Evolutionary conservation across 805 yeast genomes (phyloP).

Genomic region (Cyberlindnera mrakii): DNA sequence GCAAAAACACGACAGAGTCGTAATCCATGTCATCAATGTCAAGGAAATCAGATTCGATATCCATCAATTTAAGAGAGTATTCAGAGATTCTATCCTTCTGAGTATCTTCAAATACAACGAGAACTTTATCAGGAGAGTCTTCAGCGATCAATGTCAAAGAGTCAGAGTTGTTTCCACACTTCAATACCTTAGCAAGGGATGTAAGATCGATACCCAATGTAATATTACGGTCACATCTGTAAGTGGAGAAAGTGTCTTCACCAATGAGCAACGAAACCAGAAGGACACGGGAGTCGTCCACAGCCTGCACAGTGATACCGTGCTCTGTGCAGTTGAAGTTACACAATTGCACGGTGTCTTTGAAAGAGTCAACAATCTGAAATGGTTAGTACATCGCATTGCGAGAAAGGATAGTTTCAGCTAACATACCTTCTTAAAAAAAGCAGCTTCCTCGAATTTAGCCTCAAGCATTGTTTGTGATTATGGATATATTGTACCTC

Average conservation of each 20-base stretch:
- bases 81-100: constrained; percentile 88
- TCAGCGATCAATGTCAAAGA: constrained; percentile 85
- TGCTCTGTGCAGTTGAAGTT: constrained; percentile 95
- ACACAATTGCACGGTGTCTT: constrained; percentile 91
- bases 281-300: constrained; percentile 93
- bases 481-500: constrained; percentile 1
- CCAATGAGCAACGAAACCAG: constrained; percentile 85
- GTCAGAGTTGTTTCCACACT: constrained; percentile 88
- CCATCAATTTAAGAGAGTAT: constrained; percentile 88
- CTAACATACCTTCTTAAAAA: constrained; percentile 58
- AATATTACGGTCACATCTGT: constrained; percentile 91
- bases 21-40: constrained; percentile 92
- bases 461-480: constrained; percentile 82
- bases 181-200: constrained; percentile 81
- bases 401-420: constrained; percentile 24
- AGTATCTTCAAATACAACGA: constrained; percentile 85
- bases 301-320: constrained; percentile 95
- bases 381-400: constrained; percentile 5
- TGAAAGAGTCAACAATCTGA: constrained; percentile 82
- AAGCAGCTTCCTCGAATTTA: constrained; percentile 86
- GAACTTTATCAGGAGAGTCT: constrained; percentile 73
- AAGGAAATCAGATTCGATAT: constrained; percentile 90
- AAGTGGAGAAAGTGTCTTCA: constrained; percentile 80
- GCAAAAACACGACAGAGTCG: constrained; percentile 81
- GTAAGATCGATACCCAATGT: constrained; percentile 88